Evolutionary conservation across 371 early-diverging fungal species (phyloP).

Genomic region (Synchytrium microbalum): DNA sequence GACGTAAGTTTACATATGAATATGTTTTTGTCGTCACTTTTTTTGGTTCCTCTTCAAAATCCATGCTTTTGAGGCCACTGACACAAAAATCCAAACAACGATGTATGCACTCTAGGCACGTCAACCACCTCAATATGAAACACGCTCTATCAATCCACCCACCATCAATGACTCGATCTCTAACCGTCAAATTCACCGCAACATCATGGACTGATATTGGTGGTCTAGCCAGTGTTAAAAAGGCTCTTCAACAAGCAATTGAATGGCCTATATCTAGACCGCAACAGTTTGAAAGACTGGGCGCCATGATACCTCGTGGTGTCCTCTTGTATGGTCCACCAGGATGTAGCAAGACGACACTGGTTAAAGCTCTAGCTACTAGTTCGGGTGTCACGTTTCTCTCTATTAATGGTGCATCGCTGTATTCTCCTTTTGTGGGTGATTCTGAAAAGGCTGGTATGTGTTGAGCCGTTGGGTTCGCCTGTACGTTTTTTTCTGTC

Average conservation of each 20-base stretch:
- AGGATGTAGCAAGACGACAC: conserved; percentile 95
- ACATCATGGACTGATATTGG: conserved; percentile 82
- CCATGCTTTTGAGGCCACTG: conserved; percentile 15
- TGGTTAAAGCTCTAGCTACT: conserved; percentile 81
- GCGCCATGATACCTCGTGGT: conserved; percentile 76
- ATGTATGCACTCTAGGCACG: neutral
- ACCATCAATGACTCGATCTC: neutral
- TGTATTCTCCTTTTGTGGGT: conserved; percentile 89
- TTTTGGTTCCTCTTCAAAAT: conserved; percentile 10
- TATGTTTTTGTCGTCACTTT: neutral
- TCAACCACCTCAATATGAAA: neutral
- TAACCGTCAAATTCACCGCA: neutral
- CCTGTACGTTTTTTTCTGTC: neutral
- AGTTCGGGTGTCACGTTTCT: conserved; percentile 75
- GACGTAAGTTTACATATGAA: conserved; percentile 22
- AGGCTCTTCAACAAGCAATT: conserved; percentile 82
- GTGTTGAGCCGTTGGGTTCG: conserved; percentile 11
- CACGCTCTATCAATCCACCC: neutral
- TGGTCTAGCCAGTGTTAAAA: conserved; percentile 88
- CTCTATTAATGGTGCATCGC: conserved; percentile 79
- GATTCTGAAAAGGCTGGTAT: conserved; percentile 79
- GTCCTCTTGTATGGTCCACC: conserved; percentile 96
- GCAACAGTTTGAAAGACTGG: conserved; percentile 66
- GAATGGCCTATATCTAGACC: conserved; percentile 88
- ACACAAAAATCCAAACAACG: no score